phyloP scores from a whole-genome alignment of 1,284 basidiomycete genomes.

The Athelia sp. region DNA sequence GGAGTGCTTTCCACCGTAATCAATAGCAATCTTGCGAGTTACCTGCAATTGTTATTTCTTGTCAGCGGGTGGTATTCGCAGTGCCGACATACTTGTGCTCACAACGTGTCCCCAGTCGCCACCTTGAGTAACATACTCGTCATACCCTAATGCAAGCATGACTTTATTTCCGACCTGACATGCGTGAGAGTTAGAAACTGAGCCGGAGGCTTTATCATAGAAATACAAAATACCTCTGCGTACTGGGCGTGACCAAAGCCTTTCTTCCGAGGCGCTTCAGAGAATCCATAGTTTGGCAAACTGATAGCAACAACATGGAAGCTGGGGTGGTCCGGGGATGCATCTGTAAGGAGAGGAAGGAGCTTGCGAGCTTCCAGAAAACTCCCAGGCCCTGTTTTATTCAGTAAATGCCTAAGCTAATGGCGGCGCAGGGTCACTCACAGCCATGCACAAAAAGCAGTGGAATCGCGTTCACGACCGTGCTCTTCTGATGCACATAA shows the following conservation, averaged over 20 bases:
- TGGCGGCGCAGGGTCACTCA: conserved; percentile 19
- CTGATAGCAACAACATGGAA: conserved; percentile 43
- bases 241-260: conserved; percentile 33
- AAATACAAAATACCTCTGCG: conserved; percentile 31
- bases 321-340: conserved; percentile 21
- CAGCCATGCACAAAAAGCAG: conserved; percentile 51
- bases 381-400: conserved; percentile 35
- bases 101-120: conserved; percentile 48
- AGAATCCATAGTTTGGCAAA: conserved; percentile 37
- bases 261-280: conserved; percentile 24
- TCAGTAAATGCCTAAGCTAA: background rate
- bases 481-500: conserved; percentile 45
- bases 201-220: background rate
- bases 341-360: conserved; percentile 19
- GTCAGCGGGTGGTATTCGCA: background rate
- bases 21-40: conserved; percentile 29
- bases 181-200: background rate
- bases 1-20: conserved; percentile 34
- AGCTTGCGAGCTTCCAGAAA: conserved; percentile 36
- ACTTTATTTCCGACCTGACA: conserved; percentile 38
- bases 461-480: conserved; percentile 36
- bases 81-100: conserved; percentile 14
- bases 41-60: conserved; percentile 30
- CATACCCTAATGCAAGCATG: conserved; percentile 48
- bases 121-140: conserved; percentile 51